Conservation (phyloP, 768 basidiomycete species). For the Russula sp. region DNA sequence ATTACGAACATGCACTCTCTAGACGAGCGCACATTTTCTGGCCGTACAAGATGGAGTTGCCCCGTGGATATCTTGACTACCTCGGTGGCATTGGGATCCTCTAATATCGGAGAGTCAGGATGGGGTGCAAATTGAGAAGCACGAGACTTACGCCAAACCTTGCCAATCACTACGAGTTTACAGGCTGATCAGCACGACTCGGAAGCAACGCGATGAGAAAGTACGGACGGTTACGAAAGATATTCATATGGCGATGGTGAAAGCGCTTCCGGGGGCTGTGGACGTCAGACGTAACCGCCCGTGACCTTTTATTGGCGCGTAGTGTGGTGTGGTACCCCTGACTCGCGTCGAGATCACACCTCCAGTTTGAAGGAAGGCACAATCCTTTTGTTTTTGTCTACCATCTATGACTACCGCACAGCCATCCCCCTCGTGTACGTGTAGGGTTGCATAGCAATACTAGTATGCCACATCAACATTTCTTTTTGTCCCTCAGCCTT, state of each 20-base stretch:
- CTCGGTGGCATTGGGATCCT: conserved; percentile 91
- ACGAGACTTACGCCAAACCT: conserved; percentile 83
- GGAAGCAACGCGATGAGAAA: conserved; percentile 12
- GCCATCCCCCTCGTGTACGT: conserved; percentile 11
- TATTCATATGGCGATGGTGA: conserved; percentile 58
- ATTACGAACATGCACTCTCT: conserved; percentile 91
- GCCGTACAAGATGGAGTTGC: conserved; percentile 84
- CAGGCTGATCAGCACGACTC: conserved; percentile 26
- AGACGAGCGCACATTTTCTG: conserved; percentile 84
- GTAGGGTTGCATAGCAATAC: not conserved
- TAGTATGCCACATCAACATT: not conserved
- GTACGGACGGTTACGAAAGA: conserved; percentile 72
- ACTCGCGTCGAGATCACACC: not conserved
- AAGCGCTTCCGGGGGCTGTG: conserved; percentile 21
- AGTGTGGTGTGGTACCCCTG: conserved; percentile 17
- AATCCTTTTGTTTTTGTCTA: not conserved
- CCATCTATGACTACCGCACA: not conserved
- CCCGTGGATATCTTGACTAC: conserved; percentile 92
- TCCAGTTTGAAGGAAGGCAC: too few species aligned
- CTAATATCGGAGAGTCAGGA: conserved; percentile 39
- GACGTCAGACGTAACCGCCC: conserved; percentile 3
- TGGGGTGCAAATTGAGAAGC: conserved; percentile 5
- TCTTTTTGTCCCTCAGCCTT: not conserved
- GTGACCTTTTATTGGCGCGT: conserved; percentile 20
- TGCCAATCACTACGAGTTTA: conserved; percentile 55